Base-by-base conservation (phyloP, 352 stramenopile genomes). In the Lagenidium sp. region DNA sequence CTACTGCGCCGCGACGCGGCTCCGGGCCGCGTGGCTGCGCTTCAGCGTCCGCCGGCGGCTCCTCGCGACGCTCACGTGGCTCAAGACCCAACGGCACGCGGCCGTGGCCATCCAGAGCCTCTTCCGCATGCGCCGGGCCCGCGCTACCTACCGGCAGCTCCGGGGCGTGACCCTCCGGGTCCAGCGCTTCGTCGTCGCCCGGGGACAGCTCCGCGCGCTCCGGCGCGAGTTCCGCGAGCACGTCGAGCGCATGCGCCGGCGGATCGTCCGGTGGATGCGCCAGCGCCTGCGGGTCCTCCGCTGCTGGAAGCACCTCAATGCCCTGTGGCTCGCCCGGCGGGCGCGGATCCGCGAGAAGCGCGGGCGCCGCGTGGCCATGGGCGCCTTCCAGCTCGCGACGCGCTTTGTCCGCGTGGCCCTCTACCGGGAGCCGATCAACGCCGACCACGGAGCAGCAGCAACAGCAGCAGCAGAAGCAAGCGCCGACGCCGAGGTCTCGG, bases 241-340 rank as follows among this genome's bases (percentile, higher is more conserved):
- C 22, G 38, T 79, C 1, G 63, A 83, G n/a, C 15, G 39, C 3
- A 83, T 81, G 71, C 60, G 55, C 11, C 4, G 58, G 20, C 55
- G 58, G 7, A 50, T 86, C 4, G 51, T 82, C 11, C 41, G 36
- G 10, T 86, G 70, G 74, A 82, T 80, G 68, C 56, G 50, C 1
- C 35, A 47, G 12, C 53, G 67, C 0, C 49, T 82, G 3, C 58
- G 61, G 13, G 41, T 73, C 1, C 31, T 85, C 28, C 53, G 54
- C 4, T 56, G 44, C 43, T 85, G 75, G 75, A 82, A 77, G 25
- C 28, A 41, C 25, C n/a, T 66, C 11, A 78, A 85, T 26, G 62
- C 52, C 5, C 32, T 35, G 15, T 78, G 62, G 47, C 55, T 69
- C 13, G 60, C 60, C 16, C 52, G 69, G 2, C 61, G 65, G 5